A percentile compares a stretch with the other conserved stretches of the same genome.
phyloP scores from a whole-genome alignment of 108 stramenopile species.

The Cyclotella kingstonii region DNA sequence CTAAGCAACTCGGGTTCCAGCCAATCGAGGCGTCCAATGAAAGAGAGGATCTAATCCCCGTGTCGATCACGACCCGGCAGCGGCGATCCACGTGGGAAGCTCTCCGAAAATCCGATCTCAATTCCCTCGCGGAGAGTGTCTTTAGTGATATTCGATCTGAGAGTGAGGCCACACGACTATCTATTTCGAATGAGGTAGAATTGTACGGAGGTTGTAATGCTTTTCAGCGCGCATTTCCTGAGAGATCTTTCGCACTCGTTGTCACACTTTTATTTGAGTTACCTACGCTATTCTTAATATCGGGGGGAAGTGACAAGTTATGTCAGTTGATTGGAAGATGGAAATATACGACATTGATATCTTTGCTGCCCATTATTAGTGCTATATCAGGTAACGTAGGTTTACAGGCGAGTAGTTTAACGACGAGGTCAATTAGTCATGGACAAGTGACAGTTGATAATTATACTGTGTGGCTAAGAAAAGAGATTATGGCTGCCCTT shows the following conservation, averaged over 20 bases:
- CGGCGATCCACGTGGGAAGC: constrained; percentile 5
- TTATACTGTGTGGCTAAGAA: constrained; percentile 48
- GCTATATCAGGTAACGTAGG: constrained; percentile 75
- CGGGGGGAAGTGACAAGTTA: constrained; percentile 57
- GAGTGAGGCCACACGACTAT: constrained; percentile 7
- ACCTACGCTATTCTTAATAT: constrained; percentile 60
- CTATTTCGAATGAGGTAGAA: constrained; percentile 32
- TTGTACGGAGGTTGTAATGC: constrained; percentile 30
- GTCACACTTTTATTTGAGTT: constrained; percentile 63
- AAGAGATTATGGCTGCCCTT: constrained; percentile 53
- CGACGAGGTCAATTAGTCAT: constrained; percentile 58
- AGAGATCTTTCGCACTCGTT: constrained; percentile 54
- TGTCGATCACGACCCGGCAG: neutral
- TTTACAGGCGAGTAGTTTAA: constrained; percentile 63
- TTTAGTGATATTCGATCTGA: constrained; percentile 48
- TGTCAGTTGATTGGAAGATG: constrained; percentile 55
- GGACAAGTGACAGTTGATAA: constrained; percentile 41
- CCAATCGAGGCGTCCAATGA: no score
- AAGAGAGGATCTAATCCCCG: neutral
- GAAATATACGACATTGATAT: constrained; percentile 55
- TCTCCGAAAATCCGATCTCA: constrained; percentile 1
- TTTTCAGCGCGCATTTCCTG: constrained; percentile 58
- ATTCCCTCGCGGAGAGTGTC: constrained; percentile 31
- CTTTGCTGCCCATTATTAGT: constrained; percentile 52
- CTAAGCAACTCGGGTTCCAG: no score